phyloP scores from a whole-genome alignment of 208 protist genomes.

The Leishmania tropica region DNA sequence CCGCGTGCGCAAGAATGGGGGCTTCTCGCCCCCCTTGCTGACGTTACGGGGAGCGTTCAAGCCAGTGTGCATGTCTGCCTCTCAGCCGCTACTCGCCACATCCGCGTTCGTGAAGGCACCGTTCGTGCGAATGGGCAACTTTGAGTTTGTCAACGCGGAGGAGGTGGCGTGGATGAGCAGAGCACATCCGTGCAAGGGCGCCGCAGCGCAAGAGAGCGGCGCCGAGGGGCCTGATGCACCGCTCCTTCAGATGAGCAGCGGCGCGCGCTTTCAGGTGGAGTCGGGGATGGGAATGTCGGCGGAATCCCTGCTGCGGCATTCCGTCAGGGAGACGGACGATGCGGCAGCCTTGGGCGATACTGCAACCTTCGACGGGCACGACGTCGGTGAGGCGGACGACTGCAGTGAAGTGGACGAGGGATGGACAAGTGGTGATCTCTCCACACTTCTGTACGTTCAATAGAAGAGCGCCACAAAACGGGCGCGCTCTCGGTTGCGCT shows the following conservation, averaged over 20 bases:
- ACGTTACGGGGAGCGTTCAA: not conserved
- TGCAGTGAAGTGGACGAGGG: not conserved
- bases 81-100: not conserved
- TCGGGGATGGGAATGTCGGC: not conserved
- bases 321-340: not conserved
- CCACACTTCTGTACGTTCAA: not conserved
- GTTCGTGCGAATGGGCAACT: conserved; percentile 14
- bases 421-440: not conserved
- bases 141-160: conserved; percentile 30
- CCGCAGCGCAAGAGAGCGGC: not conserved
- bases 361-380: not conserved
- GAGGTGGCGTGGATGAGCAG: not conserved
- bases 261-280: not conserved
- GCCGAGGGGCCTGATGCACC: not conserved
- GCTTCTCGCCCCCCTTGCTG: not conserved
- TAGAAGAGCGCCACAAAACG: not conserved
- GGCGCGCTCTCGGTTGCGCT: not conserved
- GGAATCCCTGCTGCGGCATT: not conserved
- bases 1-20: not conserved
- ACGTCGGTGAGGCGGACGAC: not conserved
- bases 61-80: not conserved
- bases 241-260: not conserved
- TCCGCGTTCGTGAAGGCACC: not conserved
- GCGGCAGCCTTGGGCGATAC: not conserved
- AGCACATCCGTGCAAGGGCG: not conserved